Conservation (phyloP, 495 filamentous ascomycete genomes). For the Annulohypoxylon nitens region DNA sequence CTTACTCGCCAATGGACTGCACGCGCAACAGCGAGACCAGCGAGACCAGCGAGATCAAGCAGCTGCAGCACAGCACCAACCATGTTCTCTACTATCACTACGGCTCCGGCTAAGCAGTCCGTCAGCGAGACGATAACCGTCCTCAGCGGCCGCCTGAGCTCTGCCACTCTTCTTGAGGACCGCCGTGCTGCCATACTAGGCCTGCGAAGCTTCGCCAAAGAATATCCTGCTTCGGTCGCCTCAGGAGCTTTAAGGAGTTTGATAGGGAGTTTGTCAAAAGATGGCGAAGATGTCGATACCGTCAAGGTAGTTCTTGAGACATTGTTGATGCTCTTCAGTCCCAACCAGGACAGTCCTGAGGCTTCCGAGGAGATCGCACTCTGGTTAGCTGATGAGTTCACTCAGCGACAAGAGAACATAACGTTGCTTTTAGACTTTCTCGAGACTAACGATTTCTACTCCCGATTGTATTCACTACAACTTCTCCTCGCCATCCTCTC, state of each 20-base stretch:
- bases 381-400: slow-evolving; percentile 98
- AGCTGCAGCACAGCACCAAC: slow-evolving; percentile 47
- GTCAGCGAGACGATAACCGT: slow-evolving; percentile 93
- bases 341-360: slow-evolving; percentile 76
- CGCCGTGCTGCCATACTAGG: slow-evolving; percentile 92
- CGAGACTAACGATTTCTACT: slow-evolving; percentile 90
- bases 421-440: slow-evolving; percentile 89
- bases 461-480: slow-evolving; percentile 91
- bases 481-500: slow-evolving; percentile 86
- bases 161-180: slow-evolving; percentile 91
- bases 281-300: slow-evolving; percentile 96
- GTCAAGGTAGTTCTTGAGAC: slow-evolving; percentile 95
- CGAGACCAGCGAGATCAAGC: slow-evolving; percentile 39
- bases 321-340: slow-evolving; percentile 87
- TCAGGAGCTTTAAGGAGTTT: slow-evolving; percentile 88
- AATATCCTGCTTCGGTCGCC: slow-evolving; percentile 96
- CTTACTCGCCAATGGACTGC: slow-evolving; percentile 51
- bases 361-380: slow-evolving; percentile 96
- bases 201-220: slow-evolving; percentile 92
- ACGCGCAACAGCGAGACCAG: slow-evolving; percentile 42
- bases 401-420: slow-evolving; percentile 98
- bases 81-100: slow-evolving; percentile 88
- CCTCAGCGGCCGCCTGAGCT: slow-evolving; percentile 85
- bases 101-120: slow-evolving; percentile 95
- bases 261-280: slow-evolving; percentile 85